These are phyloP conservation scores for Pythium rhizo-oryzae DNA, from an alignment of 352 stramenopile species.

Conservation along the genomic window DNA sequence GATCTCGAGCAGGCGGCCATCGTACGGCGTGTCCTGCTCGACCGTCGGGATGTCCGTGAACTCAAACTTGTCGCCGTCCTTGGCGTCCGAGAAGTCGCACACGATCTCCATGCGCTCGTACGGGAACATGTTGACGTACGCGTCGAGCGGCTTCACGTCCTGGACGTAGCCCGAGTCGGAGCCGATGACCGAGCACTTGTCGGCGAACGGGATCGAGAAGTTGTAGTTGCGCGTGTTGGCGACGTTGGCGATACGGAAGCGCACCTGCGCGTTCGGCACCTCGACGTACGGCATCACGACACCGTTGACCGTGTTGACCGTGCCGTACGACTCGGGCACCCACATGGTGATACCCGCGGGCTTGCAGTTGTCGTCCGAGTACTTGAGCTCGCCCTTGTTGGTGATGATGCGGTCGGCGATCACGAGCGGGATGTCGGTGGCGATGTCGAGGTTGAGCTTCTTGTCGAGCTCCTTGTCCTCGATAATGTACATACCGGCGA, in stretches of 20 bases:
- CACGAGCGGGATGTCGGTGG: constrained; percentile 61
- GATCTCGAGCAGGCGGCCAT: constrained; percentile 50
- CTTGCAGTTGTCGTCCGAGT: constrained; percentile 70
- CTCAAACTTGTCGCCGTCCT: constrained; percentile 51
- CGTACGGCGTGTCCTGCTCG: constrained; percentile 50
- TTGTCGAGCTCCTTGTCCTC: constrained; percentile 52
- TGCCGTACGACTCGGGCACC: constrained; percentile 66
- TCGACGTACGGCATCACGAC: constrained; percentile 74
- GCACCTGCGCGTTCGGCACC: constrained; percentile 58
- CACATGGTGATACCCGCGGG: constrained; percentile 44
- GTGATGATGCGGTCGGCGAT: constrained; percentile 58
- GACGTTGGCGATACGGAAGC: constrained; percentile 62
- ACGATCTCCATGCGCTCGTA: constrained; percentile 64
- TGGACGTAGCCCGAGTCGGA: constrained; percentile 69
- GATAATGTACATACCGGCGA: constrained; percentile 64
- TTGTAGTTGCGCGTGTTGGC: constrained; percentile 82
- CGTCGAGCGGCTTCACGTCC: constrained; percentile 28
- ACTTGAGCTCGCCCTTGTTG: constrained; percentile 58
- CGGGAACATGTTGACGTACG: constrained; percentile 51
- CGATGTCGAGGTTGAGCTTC: constrained; percentile 53
- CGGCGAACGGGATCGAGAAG: constrained; percentile 64
- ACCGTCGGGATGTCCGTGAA: constrained; percentile 48
- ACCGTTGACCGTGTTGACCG: constrained; percentile 68
- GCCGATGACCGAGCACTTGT: constrained; percentile 61
- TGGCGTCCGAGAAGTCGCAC: constrained; percentile 57